A percentile compares a stretch with the other conserved stretches of the same genome.
Evolutionary conservation across 106 monocot genomes (phyloP).

Genomic region (Iris macrosiphon): DNA sequence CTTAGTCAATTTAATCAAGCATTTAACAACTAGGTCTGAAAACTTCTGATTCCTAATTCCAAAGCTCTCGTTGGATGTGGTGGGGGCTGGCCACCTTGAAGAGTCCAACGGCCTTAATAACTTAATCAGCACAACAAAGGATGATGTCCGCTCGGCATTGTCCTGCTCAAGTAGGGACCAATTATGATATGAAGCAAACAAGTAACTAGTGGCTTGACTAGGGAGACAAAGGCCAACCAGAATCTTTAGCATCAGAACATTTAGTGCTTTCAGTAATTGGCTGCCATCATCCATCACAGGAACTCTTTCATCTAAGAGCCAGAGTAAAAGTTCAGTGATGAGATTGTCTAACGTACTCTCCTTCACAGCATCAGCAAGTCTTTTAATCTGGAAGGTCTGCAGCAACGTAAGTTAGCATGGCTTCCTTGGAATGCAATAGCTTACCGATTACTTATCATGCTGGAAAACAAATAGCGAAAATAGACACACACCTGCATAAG

Average conservation of each 20-base stretch:
- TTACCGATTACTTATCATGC: not conserved
- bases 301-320: conserved; percentile 99
- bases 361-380: conserved; percentile 81
- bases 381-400: conserved; percentile 94
- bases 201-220: not conserved
- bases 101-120: conserved; percentile 82
- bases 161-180: conserved; percentile 50
- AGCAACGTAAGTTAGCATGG: conserved; percentile 8
- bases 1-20: conserved; percentile 93
- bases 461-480: not conserved
- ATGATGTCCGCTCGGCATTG: conserved; percentile 94
- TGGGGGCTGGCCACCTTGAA: conserved; percentile 81
- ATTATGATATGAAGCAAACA: not conserved
- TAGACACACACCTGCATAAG: conserved; percentile 75
- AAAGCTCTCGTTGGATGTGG: conserved; percentile 51
- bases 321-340: conserved; percentile 89
- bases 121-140: conserved; percentile 92
- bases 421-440: not conserved
- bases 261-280: conserved; percentile 89
- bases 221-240: conserved; percentile 45
- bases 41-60: conserved; percentile 85
- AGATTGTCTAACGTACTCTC: conserved; percentile 81
- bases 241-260: conserved; percentile 98
- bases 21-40: conserved; percentile 97
- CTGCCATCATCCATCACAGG: conserved; percentile 98